These are phyloP conservation scores for Discostella stelligera DNA, from an alignment of 352 stramenopile species.

Conservation along the genomic window DNA sequence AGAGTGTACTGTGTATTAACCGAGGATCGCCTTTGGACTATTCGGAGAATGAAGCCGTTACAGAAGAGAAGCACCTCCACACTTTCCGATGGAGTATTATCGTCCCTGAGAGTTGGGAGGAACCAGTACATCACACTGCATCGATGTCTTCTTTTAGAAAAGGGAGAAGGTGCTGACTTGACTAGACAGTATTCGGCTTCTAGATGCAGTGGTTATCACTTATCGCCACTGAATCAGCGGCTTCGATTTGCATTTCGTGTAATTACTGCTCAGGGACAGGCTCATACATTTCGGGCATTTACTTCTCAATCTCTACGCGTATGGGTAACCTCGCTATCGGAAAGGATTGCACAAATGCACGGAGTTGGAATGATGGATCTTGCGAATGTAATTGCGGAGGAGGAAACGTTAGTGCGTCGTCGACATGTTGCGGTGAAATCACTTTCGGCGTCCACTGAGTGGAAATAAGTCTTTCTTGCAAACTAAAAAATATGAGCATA, in stretches of 20 bases:
- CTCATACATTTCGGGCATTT: conserved; percentile 59
- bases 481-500: too few relatives aligned
- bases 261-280: conserved; percentile 39
- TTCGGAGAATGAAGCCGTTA: conserved; percentile 55
- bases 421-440: conserved; percentile 42
- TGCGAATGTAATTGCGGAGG: conserved; percentile 65
- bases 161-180: conserved; percentile 13
- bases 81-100: conserved; percentile 16
- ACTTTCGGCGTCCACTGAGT: conserved; percentile 3
- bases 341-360: conserved; percentile 59
- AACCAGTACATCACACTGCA: conserved; percentile 60
- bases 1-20: conserved; percentile 69
- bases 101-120: conserved; percentile 27
- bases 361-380: conserved; percentile 63
- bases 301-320: conserved; percentile 40
- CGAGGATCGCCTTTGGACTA: conserved; percentile 73
- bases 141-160: conserved; percentile 63
- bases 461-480: too few relatives aligned
- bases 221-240: conserved; percentile 31
- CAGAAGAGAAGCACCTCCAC: neutral
- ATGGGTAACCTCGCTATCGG: conserved; percentile 60
- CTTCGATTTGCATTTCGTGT: conserved; percentile 66
- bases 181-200: conserved; percentile 10
- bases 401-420: conserved; percentile 58
- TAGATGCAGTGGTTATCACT: conserved; percentile 13